Evolutionary conservation across 164 flowering plant species (phyloP).

Genomic region (Annona cherimola): DNA sequence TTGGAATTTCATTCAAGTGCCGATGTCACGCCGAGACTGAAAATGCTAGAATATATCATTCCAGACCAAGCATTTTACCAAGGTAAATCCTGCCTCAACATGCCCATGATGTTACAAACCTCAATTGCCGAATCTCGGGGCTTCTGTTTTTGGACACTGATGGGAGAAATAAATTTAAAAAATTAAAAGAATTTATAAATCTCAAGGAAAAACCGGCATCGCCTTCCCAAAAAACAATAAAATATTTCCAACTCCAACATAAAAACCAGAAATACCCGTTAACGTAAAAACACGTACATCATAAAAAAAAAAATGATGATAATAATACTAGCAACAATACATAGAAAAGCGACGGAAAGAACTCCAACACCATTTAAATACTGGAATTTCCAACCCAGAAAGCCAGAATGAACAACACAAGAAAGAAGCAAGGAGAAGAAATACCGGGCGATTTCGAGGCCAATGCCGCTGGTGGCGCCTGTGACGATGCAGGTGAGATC

Average conservation of each 20-base stretch:
- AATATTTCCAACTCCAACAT: too few species aligned
- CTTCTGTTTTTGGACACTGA: too few species aligned
- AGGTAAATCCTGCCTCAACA: too few species aligned
- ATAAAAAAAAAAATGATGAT: background rate
- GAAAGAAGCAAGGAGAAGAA: background rate
- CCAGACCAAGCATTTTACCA: background rate
- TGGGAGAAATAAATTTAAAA: background rate
- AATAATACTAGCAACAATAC: too few species aligned
- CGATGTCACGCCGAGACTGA: background rate
- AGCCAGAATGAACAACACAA: background rate
- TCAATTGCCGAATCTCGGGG: background rate
- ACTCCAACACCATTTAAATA: too few species aligned
- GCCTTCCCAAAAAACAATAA: background rate
- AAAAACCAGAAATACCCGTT: background rate
- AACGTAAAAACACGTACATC: background rate
- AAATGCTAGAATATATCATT: background rate
- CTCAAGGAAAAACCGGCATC: background rate
- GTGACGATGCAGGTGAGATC: slow-evolving; percentile 47
- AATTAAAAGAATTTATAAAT: too few species aligned
- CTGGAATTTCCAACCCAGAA: background rate
- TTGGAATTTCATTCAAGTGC: background rate
- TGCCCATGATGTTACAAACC: background rate
- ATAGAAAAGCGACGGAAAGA: too few species aligned
- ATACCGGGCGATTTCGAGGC: slow-evolving; percentile 48
- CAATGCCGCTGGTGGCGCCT: slow-evolving; percentile 58